Conservation (phyloP, 768 basidiomycete species). For the Mycena sanguinolenta region DNA sequence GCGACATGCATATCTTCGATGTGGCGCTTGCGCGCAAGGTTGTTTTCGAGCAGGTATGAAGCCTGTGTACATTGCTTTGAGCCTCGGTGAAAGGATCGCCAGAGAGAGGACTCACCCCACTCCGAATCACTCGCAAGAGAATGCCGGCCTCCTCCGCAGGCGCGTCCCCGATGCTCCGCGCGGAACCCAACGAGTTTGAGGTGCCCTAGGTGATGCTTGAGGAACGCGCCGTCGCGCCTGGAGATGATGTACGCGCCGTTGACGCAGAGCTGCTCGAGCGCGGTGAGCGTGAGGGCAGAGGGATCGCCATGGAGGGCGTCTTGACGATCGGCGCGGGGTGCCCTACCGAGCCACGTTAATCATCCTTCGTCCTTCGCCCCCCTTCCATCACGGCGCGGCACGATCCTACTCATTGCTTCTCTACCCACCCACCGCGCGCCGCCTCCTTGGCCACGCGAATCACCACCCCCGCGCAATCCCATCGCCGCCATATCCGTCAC, state of each 20-base stretch:
- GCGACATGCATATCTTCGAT: constrained; percentile 78
- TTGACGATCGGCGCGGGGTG: constrained; percentile 98
- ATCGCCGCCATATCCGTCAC: no score
- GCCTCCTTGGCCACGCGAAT: no score
- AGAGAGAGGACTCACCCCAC: constrained; percentile 80
- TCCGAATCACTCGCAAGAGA: constrained; percentile 94
- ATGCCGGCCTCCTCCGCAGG: constrained; percentile 82
- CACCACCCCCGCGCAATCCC: no score
- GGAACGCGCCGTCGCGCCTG: constrained; percentile 92
- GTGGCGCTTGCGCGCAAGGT: constrained; percentile 90
- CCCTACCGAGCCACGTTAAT: constrained; percentile 75
- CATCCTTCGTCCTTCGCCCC: no score
- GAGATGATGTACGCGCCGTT: constrained; percentile 99
- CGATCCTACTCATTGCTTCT: no score
- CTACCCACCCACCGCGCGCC: no score
- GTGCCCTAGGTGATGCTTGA: constrained; percentile 92
- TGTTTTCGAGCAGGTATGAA: constrained; percentile 96
- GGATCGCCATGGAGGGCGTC: constrained; percentile 88
- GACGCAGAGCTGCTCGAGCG: constrained; percentile 76
- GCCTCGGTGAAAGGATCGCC: constrained; percentile 12
- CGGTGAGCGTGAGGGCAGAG: constrained; percentile 77
- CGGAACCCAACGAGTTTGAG: constrained; percentile 87
- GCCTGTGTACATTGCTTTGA: constrained; percentile 56
- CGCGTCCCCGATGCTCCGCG: constrained; percentile 92
- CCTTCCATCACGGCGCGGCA: no score